Percentiles rank a stretch among this genome's conserved stretches.
These are phyloP conservation scores for Lycium barbarum DNA, from an alignment of 257 asterid species.

Conservation along the genomic window DNA sequence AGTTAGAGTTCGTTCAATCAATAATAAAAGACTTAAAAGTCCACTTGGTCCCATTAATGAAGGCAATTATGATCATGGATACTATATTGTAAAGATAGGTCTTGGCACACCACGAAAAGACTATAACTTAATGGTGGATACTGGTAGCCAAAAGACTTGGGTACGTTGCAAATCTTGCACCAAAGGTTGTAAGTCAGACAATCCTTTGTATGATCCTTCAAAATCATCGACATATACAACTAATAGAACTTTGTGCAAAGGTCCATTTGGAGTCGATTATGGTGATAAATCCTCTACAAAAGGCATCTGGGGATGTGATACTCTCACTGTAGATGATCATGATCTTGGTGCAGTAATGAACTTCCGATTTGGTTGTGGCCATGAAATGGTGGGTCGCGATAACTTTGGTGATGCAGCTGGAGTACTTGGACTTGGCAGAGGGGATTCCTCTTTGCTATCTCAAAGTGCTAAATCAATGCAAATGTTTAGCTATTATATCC, in stretches of 20 bases:
- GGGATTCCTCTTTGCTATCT: slow-evolving; percentile 13
- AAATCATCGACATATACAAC: too few relatives aligned
- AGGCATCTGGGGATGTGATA: background rate
- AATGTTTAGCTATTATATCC: slow-evolving; percentile 26
- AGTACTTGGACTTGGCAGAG: slow-evolving; percentile 30
- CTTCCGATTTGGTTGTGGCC: slow-evolving; percentile 7
- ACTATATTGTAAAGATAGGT: background rate
- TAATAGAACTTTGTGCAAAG: too few relatives aligned
- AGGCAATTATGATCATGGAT: background rate
- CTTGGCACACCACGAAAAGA: background rate
- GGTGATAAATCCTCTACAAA: fast-evolving
- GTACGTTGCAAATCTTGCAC: background rate
- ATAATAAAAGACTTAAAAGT: background rate
- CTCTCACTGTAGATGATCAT: background rate
- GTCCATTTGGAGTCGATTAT: fast-evolving
- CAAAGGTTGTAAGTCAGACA: background rate
- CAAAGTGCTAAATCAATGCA: slow-evolving; percentile 14
- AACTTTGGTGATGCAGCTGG: background rate
- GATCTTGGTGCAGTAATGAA: background rate
- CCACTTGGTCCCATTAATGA: background rate
- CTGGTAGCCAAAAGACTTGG: background rate
- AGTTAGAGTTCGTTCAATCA: slow-evolving; percentile 8
- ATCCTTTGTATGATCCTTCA: background rate
- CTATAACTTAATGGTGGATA: background rate
- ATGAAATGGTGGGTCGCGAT: fast-evolving